Percentiles rank a stretch among this genome's conserved stretches.
These are phyloP conservation scores for Linaria vulgaris DNA, from an alignment of 257 asterid species.

Conservation along the genomic window DNA sequence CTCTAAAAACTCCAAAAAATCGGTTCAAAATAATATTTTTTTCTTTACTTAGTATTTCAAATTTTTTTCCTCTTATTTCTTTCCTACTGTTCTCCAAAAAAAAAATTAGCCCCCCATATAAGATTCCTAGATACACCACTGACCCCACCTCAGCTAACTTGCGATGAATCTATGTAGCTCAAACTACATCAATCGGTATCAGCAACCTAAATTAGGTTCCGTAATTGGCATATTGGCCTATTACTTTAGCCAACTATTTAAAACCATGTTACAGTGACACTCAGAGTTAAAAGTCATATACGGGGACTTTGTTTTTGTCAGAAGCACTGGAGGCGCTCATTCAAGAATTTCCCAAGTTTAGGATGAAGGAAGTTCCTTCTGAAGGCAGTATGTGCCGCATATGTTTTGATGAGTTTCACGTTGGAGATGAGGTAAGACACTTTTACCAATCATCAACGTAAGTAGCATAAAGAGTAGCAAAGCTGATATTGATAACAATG, in stretches of 20 bases:
- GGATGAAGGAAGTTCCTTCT: conserved; percentile 83
- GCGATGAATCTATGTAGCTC: too few species aligned
- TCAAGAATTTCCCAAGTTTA: conserved; percentile 92
- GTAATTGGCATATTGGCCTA: conserved; percentile 59
- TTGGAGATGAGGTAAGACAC: conserved; percentile 75
- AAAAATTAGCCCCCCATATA: too few species aligned
- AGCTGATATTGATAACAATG: neutral
- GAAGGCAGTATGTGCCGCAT: conserved; percentile 97
- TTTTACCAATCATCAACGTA: conserved; percentile 9
- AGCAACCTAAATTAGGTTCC: neutral
- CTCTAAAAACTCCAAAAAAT: too few species aligned
- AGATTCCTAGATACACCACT: too few species aligned
- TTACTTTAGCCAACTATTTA: too few species aligned
- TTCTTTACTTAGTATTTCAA: too few species aligned
- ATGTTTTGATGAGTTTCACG: conserved; percentile 87
- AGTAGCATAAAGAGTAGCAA: neutral
- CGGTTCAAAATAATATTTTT: too few species aligned
- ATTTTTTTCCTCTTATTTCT: too few species aligned
- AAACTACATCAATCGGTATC: neutral
- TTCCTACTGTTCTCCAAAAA: too few species aligned
- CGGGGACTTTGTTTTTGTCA: too few species aligned
- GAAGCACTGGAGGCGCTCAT: conserved; percentile 95
- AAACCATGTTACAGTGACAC: too few species aligned
- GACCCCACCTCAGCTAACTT: conserved; percentile 83
- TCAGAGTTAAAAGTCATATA: too few species aligned